Conservation (phyloP, 2,329 filamentous ascomycete genomes). For the Akanthomyces uredinophilus region DNA sequence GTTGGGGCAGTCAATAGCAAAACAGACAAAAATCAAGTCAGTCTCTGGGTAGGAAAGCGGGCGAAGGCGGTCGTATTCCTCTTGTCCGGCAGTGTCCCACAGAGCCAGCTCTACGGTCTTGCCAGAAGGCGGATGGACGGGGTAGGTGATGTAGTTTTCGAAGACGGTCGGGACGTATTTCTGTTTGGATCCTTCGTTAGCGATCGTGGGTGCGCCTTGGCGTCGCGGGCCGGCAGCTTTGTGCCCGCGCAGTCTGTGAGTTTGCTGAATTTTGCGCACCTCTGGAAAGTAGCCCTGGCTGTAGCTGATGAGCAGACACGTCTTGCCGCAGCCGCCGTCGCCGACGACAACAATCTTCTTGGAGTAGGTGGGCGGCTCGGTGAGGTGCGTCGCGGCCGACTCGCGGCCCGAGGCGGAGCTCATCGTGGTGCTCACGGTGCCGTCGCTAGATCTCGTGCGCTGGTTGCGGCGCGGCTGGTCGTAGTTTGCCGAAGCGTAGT, state of each 20-base stretch:
- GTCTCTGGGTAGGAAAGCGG: constrained; percentile 97
- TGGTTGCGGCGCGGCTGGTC: constrained; percentile 40
- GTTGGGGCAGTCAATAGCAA: constrained; percentile 97
- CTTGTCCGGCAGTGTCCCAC: constrained; percentile 97
- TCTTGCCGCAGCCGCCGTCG: constrained; percentile 97
- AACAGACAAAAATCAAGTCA: constrained; percentile 96
- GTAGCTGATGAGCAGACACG: constrained; percentile 96
- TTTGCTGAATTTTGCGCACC: constrained; percentile 48
- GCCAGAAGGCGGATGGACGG: constrained; percentile 77
- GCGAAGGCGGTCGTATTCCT: constrained; percentile 94
- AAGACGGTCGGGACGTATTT: constrained; percentile 99
- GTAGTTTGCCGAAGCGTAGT: constrained; percentile 39
- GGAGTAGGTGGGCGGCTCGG: constrained; percentile 86
- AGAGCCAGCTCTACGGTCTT: constrained; percentile 95
- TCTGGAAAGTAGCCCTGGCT: constrained; percentile 98
- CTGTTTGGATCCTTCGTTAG: constrained; percentile 40
- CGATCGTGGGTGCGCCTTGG: constrained; percentile 6
- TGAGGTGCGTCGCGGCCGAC: constrained; percentile 77
- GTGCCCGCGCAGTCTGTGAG: neutral
- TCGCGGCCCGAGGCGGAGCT: constrained; percentile 71
- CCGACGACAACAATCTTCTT: constrained; percentile 99
- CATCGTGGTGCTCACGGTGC: constrained; percentile 80
- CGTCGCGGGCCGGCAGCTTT: neutral
- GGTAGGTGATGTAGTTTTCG: constrained; percentile 99
- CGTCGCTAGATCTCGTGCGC: constrained; percentile 72